phyloP scores from a whole-genome alignment of 2,329 filamentous ascomycete species.

The Talaromyces rugulosus region DNA sequence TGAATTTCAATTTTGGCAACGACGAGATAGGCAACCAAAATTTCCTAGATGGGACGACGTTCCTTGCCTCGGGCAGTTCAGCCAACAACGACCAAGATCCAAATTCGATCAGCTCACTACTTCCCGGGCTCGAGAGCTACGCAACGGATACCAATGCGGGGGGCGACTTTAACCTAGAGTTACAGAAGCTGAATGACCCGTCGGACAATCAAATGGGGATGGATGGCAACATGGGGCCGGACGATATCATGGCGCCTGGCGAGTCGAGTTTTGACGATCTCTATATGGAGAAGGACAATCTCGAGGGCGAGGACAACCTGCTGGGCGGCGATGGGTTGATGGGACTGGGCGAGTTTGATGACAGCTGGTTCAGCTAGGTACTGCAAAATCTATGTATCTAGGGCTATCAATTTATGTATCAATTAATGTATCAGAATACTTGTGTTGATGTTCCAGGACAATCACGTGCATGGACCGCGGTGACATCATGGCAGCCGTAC shows the following conservation, averaged over 20 bases:
- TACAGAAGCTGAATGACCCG: conserved; percentile 22
- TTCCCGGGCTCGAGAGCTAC: conserved; percentile 29
- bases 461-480: not conserved
- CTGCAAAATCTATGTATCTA: not conserved
- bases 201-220: conserved; percentile 15
- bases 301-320: conserved; percentile 31
- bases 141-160: conserved; percentile 27
- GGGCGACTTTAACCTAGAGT: conserved; percentile 35
- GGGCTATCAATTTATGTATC: not conserved
- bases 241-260: conserved; percentile 35
- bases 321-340: conserved; percentile 34
- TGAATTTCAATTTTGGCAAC: conserved; percentile 39
- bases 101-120: conserved; percentile 22
- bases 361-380: conserved; percentile 11
- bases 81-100: conserved; percentile 14
- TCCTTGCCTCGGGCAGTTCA: conserved; percentile 20
- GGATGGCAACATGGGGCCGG: conserved; percentile 21
- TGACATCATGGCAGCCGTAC: not conserved
- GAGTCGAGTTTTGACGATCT: conserved; percentile 44
- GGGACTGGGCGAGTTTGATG: conserved; percentile 37
- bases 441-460: not conserved
- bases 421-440: not conserved
- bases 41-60: conserved; percentile 31
- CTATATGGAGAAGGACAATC: conserved; percentile 38
- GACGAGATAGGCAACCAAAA: conserved; percentile 35